Conservation (phyloP, 768 basidiomycete species). For the Collybiopsis confluens region DNA sequence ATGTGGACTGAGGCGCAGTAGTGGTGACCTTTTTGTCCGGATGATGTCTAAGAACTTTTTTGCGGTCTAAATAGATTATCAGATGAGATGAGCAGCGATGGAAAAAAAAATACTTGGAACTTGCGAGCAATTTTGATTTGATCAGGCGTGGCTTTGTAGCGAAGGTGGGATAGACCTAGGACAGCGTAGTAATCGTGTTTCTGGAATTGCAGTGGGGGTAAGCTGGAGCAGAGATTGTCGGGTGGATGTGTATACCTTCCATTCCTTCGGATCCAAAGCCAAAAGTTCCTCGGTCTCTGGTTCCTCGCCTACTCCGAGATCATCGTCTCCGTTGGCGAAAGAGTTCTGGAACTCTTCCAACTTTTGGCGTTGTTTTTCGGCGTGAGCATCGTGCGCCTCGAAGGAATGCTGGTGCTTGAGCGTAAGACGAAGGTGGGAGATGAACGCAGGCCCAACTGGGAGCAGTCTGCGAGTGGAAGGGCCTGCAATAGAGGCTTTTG, state of each 20-base stretch:
- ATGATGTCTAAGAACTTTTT: constrained; percentile 98
- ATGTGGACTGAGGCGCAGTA: constrained; percentile 19
- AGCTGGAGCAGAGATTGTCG: background rate
- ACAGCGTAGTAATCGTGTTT: constrained; percentile 99
- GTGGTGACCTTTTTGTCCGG: constrained; percentile 85
- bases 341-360: constrained; percentile 46
- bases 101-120: constrained; percentile 30
- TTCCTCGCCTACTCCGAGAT: constrained; percentile 92
- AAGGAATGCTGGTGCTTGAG: constrained; percentile 77
- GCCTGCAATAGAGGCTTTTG: constrained; percentile 28
- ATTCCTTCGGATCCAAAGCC: constrained; percentile 90
- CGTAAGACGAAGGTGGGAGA: constrained; percentile 74
- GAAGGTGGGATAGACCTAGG: constrained; percentile 86
- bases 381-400: constrained; percentile 72
- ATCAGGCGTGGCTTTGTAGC: constrained; percentile 80
- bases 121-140: constrained; percentile 96
- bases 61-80: constrained; percentile 62
- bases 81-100: background rate
- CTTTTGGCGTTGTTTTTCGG: constrained; percentile 49
- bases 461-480: constrained; percentile 38
- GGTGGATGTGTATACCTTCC: constrained; percentile 63
- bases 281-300: constrained; percentile 69
- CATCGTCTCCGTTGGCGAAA: constrained; percentile 53
- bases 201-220: too few relatives aligned
- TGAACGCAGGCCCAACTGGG: constrained; percentile 85